Base-by-base conservation (phyloP, 805 yeast genomes). In the fission yeast (Schizosaccharomyces pombe) region DNA sequence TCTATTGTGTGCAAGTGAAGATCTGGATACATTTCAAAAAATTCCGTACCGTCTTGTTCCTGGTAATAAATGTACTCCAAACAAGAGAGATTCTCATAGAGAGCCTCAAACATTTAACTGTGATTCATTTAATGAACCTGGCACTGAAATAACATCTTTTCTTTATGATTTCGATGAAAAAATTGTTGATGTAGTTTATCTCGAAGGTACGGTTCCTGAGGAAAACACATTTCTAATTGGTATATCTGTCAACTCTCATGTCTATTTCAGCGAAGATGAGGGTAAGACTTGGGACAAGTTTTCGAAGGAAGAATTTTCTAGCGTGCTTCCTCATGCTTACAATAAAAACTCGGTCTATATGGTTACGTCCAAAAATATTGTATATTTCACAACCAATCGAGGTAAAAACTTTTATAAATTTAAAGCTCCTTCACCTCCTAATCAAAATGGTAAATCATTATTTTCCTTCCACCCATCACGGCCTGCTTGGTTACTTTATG, bases 241-340 rank as follows among this genome's bases (percentile, higher is more conserved):
- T 66, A 73, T 54, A 83, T 83, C 60, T 68, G 83, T 56, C 80
- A 79, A 52, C 75, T 74, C 56, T 72, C 75, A 28, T 4, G 73
- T 78, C 2, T 80, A 69, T 60, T 73, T 84, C 5, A 82, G 95
- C 0, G 80, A 75, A 60, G 79, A 85, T 63, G 82, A 82, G 43
- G 89, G 89, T 12, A 61, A 65, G 2, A 61, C 63, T 1, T 76
- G 82, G 67, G 65, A 64, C 28, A 63, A 62, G 52, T 64, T 76
- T 22, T 67, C 70, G 1, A 61, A 62, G 14, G 64, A 63, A 5
- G 71, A 75, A 14, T 70, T 82, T 53, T 57, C 72, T 4, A 75
- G 74, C n/a, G 70, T 81, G n/a, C 68, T 69, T 43, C 75, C 76
- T 47, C 86, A 91, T 57, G 76, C 77, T 5, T 74, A 72, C 57